A percentile compares a stretch with the other conserved stretches of the same genome.
These are phyloP conservation scores for Pilatotrama ljubarskyi DNA, from an alignment of 768 basidiomycete genomes.

Conservation along the genomic window DNA sequence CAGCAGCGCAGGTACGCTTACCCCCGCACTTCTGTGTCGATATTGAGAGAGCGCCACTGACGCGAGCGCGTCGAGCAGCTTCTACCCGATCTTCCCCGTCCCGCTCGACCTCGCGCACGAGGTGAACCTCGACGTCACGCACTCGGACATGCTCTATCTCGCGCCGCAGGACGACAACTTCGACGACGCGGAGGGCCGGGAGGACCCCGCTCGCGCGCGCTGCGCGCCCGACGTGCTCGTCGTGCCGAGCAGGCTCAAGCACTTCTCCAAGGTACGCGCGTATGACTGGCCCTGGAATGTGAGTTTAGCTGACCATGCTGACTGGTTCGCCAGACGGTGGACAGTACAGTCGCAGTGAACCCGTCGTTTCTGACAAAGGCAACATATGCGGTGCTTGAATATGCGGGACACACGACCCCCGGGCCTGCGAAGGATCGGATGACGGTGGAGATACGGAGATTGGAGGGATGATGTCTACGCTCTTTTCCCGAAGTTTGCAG, in stretches of 20 bases:
- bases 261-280: slow-evolving; percentile 77
- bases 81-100: slow-evolving; percentile 93
- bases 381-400: slow-evolving; percentile 48
- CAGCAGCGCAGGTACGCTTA: slow-evolving; percentile 77
- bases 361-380: slow-evolving; percentile 75
- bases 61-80: slow-evolving; percentile 47
- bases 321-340: slow-evolving; percentile 66
- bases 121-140: slow-evolving; percentile 88
- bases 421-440: slow-evolving; percentile 18
- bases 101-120: slow-evolving; percentile 73
- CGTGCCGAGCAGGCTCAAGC: slow-evolving; percentile 84
- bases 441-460: slow-evolving; percentile 18
- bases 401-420: slow-evolving; percentile 5
- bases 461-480: not conserved
- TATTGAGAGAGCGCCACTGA: not conserved
- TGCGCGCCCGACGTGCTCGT: slow-evolving; percentile 80
- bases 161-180: slow-evolving; percentile 24
- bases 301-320: too few species aligned
- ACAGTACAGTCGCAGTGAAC: slow-evolving; percentile 79
- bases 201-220: slow-evolving; percentile 5
- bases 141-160: slow-evolving; percentile 52
- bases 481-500: too few species aligned
- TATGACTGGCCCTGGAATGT: not conserved
- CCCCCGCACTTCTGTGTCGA: not conserved
- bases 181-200: slow-evolving; percentile 36